Percentiles rank a stretch among this genome's conserved stretches.
These are phyloP conservation scores for Yarrowia porcina DNA, from an alignment of 805 yeast species.

Conservation along the genomic window DNA sequence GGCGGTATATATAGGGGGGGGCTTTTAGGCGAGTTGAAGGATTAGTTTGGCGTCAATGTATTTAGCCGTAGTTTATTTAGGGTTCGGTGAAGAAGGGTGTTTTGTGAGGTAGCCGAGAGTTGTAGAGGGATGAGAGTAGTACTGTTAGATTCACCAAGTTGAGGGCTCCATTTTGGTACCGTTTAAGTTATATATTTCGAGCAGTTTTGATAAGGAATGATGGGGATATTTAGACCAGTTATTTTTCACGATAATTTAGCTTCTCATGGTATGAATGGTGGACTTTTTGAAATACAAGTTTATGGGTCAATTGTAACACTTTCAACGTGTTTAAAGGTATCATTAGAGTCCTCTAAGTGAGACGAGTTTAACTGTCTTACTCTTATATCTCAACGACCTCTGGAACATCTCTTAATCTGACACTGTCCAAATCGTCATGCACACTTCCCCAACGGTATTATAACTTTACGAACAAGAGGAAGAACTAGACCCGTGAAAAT, in stretches of 20 bases:
- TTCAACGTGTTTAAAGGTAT: neutral
- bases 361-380: too few species aligned
- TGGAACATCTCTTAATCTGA: too few species aligned
- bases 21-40: neutral
- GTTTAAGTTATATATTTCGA: too few species aligned
- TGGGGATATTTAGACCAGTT: neutral
- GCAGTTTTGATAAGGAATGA: neutral
- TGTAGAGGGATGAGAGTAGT: neutral
- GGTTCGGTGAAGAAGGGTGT: too few species aligned
- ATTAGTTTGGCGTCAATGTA: constrained; percentile 1
- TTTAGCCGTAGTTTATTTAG: neutral
- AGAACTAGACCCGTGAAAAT: neutral
- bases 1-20: neutral
- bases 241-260: neutral
- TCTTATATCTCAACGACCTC: too few species aligned
- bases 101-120: neutral
- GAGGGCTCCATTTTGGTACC: neutral
- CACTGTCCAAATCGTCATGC: neutral
- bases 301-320: neutral
- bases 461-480: neutral
- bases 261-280: neutral
- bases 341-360: neutral
- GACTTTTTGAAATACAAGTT: neutral
- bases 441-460: neutral
- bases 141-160: neutral